Evolutionary conservation across 192 early-diverging fungal species (phyloP).

Genomic region (Rhizoclosmatium sp.): DNA sequence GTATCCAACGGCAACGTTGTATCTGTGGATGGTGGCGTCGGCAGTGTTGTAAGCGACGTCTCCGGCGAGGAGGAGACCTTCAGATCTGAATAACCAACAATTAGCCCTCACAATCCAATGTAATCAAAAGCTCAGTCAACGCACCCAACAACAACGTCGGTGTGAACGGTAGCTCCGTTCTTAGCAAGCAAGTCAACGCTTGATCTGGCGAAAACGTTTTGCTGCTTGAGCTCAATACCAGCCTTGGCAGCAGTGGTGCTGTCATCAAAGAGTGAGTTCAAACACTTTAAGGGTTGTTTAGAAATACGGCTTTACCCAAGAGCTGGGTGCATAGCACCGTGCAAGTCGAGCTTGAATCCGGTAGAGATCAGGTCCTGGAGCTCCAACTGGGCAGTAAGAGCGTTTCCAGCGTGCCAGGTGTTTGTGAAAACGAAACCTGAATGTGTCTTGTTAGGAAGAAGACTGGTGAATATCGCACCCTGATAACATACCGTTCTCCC

Average conservation of each 20-base stretch:
- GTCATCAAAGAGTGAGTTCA: not conserved
- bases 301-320: conserved; percentile 58
- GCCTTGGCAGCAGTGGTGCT: conserved; percentile 81
- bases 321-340: conserved; percentile 81
- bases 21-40: conserved; percentile 86
- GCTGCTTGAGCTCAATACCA: conserved; percentile 95
- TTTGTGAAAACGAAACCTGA: conserved; percentile 88
- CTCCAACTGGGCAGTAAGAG: conserved; percentile 91
- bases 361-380: conserved; percentile 91
- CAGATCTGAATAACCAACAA: conserved; percentile 37
- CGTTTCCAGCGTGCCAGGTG: conserved; percentile 94
- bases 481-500: conserved; percentile 72
- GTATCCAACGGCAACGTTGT: conserved; percentile 90
- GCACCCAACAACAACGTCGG: conserved; percentile 85
- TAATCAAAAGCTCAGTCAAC: not conserved
- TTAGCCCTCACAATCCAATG: not conserved
- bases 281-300: not conserved
- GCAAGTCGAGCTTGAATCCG: conserved; percentile 94
- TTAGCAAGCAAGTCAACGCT: conserved; percentile 91
- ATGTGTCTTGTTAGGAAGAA: not conserved
- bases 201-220: conserved; percentile 86
- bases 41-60: conserved; percentile 94
- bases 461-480: not conserved
- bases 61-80: conserved; percentile 91
- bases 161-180: conserved; percentile 81